These are phyloP conservation scores for Fusarium foetens DNA, from an alignment of 2,329 filamentous ascomycete genomes.

Conservation along the genomic window DNA sequence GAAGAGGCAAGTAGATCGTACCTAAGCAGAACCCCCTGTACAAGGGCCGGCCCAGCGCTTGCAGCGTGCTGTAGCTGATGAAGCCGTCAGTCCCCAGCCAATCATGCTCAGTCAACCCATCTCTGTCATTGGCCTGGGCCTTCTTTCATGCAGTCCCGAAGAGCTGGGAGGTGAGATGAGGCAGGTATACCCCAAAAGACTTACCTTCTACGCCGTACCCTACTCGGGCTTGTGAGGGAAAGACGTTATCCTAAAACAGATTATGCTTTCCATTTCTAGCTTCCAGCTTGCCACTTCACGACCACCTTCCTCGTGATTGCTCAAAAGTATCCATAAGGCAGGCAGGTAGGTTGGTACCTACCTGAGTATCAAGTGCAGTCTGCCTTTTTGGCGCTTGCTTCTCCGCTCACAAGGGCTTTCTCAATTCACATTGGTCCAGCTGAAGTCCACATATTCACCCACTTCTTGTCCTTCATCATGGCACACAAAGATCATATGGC, in stretches of 20 bases:
- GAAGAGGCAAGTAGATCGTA: constrained; percentile 11
- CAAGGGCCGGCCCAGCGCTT: constrained; percentile 22
- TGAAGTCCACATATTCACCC: constrained; percentile 1
- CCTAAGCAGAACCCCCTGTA: constrained; percentile 7
- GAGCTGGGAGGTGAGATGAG: constrained; percentile 22
- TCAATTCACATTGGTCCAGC: constrained; percentile 4
- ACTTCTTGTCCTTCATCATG: constrained; percentile 17
- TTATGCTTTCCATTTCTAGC: constrained; percentile 37
- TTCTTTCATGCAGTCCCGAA: constrained; percentile 8
- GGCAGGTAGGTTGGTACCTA: background rate
- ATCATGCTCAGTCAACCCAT: constrained; percentile 9
- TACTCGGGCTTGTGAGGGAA: constrained; percentile 20
- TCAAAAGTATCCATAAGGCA: constrained; percentile 1
- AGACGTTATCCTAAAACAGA: constrained; percentile 32
- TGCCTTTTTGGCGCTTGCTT: constrained; percentile 5
- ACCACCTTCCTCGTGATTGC: constrained; percentile 23
- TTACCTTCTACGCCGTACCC: constrained; percentile 6
- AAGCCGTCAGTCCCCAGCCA: constrained; percentile 22
- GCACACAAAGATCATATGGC: constrained; percentile 29
- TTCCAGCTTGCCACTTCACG: constrained; percentile 37
- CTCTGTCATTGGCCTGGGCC: constrained; percentile 7
- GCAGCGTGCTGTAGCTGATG: constrained; percentile 39
- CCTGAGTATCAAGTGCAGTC: background rate
- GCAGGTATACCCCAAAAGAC: constrained; percentile 11
- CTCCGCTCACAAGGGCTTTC: constrained; percentile 10